phyloP scores from a whole-genome alignment of 306 rosid species.

The Gastrolobium villosum region DNA sequence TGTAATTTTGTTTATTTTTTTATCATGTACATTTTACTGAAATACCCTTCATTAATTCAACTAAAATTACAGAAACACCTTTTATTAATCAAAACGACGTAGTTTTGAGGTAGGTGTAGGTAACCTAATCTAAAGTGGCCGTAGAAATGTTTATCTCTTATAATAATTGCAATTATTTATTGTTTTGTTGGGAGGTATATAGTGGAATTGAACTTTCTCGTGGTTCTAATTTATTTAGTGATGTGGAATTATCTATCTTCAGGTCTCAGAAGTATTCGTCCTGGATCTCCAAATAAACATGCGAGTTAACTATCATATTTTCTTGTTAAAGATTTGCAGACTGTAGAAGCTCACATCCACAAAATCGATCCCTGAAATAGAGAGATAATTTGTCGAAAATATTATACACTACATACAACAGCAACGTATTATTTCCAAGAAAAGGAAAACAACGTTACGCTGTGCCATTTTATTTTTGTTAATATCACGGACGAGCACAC shows the following conservation, averaged over 20 bases:
- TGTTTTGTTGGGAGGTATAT: no score
- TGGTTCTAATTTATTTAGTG: not conserved
- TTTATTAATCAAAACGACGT: no score
- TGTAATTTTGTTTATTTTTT: no score
- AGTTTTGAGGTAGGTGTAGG: no score
- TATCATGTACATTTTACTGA: no score
- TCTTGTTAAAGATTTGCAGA: not conserved
- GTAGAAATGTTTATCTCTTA: no score
- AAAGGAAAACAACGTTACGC: not conserved
- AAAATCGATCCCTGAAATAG: not conserved
- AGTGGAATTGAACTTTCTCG: not conserved
- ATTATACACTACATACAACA: not conserved
- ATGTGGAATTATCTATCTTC: not conserved
- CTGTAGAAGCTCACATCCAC: not conserved
- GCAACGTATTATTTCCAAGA: not conserved
- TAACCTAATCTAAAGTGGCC: no score
- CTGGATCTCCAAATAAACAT: not conserved
- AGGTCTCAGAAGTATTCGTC: not conserved
- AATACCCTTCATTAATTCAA: no score
- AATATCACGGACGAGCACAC: not conserved
- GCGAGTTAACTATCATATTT: not conserved
- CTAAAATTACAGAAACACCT: no score
- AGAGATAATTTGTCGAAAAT: not conserved
- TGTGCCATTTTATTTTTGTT: not conserved
- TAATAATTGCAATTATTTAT: no score